A percentile compares a stretch with the other conserved stretches of the same genome.
These are phyloP conservation scores for Raddia guianensis DNA, from an alignment of 176 grass and related monocot genomes.

Conservation along the genomic window DNA sequence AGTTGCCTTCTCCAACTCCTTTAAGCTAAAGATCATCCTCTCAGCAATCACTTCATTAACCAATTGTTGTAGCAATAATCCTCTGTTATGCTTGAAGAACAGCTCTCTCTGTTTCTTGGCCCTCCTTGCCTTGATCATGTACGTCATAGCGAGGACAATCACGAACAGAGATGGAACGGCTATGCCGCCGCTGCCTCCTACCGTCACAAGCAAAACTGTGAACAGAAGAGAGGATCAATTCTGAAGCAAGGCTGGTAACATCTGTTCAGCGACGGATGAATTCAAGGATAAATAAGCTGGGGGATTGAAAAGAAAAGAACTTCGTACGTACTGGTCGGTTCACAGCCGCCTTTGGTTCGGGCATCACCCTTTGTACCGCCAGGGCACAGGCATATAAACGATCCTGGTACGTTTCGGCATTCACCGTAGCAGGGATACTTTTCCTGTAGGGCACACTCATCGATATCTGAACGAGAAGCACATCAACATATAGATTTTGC, in stretches of 20 bases:
- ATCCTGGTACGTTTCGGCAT: constrained; percentile 36
- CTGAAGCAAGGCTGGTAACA: not conserved
- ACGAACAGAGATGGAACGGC: constrained; percentile 11
- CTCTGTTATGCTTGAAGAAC: constrained; percentile 42
- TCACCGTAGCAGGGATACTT: constrained; percentile 32
- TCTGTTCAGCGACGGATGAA: not conserved
- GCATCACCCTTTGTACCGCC: constrained; percentile 35
- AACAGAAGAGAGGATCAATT: not conserved
- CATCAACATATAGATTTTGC: no score
- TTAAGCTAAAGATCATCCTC: constrained; percentile 43
- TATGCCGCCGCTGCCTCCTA: not conserved
- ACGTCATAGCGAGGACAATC: not conserved
- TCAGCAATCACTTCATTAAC: constrained; percentile 34
- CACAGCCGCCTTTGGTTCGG: not conserved
- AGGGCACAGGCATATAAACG: constrained; percentile 29
- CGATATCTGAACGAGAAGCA: constrained; percentile 28
- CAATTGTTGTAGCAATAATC: constrained; percentile 45
- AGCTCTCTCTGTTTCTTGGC: constrained; percentile 26
- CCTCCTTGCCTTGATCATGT: constrained; percentile 30
- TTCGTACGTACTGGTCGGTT: not conserved
- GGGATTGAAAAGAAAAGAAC: not conserved
- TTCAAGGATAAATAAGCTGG: not conserved
- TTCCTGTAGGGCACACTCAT: constrained; percentile 32
- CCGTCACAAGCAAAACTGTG: constrained; percentile 9
- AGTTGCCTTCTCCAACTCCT: constrained; percentile 48